Conservation (phyloP, 2,329 filamentous ascomycete genomes). For the Paradendryphiella salina region DNA sequence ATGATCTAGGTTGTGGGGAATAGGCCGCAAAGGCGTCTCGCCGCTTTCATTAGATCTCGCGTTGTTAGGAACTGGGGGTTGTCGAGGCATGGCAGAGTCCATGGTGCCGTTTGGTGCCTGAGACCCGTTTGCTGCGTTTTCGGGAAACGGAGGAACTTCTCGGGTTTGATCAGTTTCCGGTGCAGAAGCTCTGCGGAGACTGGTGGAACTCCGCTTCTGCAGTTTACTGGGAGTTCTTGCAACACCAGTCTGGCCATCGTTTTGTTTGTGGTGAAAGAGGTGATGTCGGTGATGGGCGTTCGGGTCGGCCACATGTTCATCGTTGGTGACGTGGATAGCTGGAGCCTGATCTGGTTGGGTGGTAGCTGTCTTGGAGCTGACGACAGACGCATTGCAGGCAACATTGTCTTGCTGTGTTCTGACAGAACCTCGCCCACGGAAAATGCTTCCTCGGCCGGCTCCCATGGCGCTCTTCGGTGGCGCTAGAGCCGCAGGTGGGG, state of each 20-base stretch:
- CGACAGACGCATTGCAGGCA: constrained; percentile 30
- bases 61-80: constrained; percentile 27
- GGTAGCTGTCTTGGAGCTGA: constrained; percentile 31
- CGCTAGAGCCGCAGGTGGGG: constrained; percentile 54
- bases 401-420: constrained; percentile 26
- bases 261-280: constrained; percentile 40
- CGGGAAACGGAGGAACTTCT: constrained; percentile 34
- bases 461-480: constrained; percentile 65
- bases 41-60: constrained; percentile 35
- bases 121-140: constrained; percentile 24
- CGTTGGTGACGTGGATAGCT: constrained; percentile 75
- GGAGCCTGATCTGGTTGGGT: constrained; percentile 56
- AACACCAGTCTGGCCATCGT: constrained; percentile 41
- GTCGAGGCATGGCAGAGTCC: constrained; percentile 23
- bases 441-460: constrained; percentile 75
- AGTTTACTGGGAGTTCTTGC: constrained; percentile 47
- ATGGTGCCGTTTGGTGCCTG: constrained; percentile 16
- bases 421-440: constrained; percentile 57
- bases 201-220: constrained; percentile 47
- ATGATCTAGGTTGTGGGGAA: constrained; percentile 48
- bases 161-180: constrained; percentile 23
- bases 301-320: constrained; percentile 51
- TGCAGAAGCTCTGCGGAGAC: constrained; percentile 37
- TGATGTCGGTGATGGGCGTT: constrained; percentile 44
- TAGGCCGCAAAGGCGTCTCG: constrained; percentile 45